Conservation (phyloP, 2,329 filamentous ascomycete genomes). For the Botryotinia narcissicola region DNA sequence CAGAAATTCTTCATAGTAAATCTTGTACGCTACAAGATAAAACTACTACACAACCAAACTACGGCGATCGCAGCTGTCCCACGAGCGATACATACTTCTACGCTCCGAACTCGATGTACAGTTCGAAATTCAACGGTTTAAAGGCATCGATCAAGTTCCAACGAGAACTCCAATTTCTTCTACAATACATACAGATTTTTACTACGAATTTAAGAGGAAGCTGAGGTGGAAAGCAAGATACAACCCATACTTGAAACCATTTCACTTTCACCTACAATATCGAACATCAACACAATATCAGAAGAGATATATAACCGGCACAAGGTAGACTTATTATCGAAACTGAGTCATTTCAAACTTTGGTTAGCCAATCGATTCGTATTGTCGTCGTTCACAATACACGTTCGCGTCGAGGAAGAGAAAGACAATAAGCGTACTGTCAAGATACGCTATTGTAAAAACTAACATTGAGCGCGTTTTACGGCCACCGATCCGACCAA, state of each 20-base stretch:
- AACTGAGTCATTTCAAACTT: not conserved
- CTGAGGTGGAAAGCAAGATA: slow-evolving; percentile 18
- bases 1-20: too few relatives aligned
- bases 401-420: not conserved
- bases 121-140: slow-evolving; percentile 21
- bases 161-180: slow-evolving; percentile 29
- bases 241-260: not conserved
- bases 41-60: not conserved
- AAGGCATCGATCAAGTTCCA: slow-evolving; percentile 30
- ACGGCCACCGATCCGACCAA: not conserved
- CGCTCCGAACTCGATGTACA: slow-evolving; percentile 27
- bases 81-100: not conserved
- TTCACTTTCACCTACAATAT: not conserved
- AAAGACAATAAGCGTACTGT: not conserved
- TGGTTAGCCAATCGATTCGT: not conserved
- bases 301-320: not conserved
- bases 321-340: not conserved
- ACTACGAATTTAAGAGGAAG: slow-evolving; percentile 18
- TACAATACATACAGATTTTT: slow-evolving; percentile 31
- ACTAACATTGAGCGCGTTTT: not conserved
- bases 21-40: not conserved
- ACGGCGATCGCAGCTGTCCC: not conserved
- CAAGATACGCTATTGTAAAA: not conserved
- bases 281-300: not conserved
- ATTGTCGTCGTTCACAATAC: not conserved